Conservation (phyloP, 2,329 filamentous ascomycete genomes). For the Graphilbum sp. region DNA sequence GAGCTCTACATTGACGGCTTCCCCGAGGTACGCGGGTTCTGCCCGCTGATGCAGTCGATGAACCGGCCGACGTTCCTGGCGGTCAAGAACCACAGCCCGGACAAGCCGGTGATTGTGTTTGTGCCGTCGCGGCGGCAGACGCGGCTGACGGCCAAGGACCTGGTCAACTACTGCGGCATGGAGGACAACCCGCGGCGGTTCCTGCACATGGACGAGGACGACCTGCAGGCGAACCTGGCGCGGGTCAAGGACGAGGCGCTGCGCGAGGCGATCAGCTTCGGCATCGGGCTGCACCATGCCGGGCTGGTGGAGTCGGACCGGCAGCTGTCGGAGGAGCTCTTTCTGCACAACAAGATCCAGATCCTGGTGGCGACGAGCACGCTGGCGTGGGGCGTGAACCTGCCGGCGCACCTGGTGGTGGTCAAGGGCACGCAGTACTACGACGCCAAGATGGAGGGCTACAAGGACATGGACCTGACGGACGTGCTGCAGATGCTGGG, state of each 20-base stretch:
- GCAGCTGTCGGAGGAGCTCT: slow-evolving; percentile 81
- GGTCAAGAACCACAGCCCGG: slow-evolving; percentile 89
- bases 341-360: slow-evolving; percentile 95
- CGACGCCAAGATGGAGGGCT: slow-evolving; percentile 92
- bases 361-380: slow-evolving; percentile 92
- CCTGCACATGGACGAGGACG: slow-evolving; percentile 85
- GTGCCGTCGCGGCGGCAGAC: slow-evolving; percentile 93
- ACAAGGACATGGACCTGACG: slow-evolving; percentile 97
- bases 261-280: slow-evolving; percentile 88
- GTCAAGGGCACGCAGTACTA: slow-evolving; percentile 98
- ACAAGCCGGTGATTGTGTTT: slow-evolving; percentile 96
- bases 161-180: slow-evolving; percentile 97
- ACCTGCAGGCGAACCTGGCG: slow-evolving; percentile 72
- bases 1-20: slow-evolving; percentile 98
- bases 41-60: slow-evolving; percentile 97
- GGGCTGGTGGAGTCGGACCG: slow-evolving; percentile 91
- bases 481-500: slow-evolving; percentile 97
- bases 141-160: slow-evolving; percentile 80
- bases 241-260: slow-evolving; percentile 87
- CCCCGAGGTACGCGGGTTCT: slow-evolving; percentile 87
- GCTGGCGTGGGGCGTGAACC: slow-evolving; percentile 92
- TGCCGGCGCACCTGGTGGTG: slow-evolving; percentile 90
- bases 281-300: slow-evolving; percentile 92
- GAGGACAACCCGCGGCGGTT: slow-evolving; percentile 94
- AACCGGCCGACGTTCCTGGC: slow-evolving; percentile 92